Conservation (phyloP, 371 early-diverging fungal species). For the Apophysomyces trapeziformis region DNA sequence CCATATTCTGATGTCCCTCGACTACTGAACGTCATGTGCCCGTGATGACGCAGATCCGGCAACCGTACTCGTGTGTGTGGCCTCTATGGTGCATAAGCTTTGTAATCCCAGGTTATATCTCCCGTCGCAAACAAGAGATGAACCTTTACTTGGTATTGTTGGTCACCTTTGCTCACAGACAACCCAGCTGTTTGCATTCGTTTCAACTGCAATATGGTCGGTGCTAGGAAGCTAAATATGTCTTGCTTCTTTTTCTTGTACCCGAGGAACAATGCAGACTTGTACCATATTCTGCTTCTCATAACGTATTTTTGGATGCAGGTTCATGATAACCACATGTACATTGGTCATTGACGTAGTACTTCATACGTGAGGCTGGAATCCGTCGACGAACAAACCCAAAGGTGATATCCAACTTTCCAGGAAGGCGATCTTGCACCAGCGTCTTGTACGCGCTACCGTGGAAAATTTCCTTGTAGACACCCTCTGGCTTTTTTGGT, state of each 20-base stretch:
- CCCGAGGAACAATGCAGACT: conserved; percentile 5
- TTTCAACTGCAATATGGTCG: background rate
- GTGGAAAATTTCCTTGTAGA: conserved; percentile 4
- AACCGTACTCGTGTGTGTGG: conserved; percentile 9
- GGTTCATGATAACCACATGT: conserved; percentile 5
- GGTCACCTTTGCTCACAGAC: background rate
- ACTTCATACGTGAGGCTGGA: conserved; percentile 3
- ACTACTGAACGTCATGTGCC: background rate
- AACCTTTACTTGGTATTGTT: background rate
- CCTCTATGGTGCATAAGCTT: conserved; percentile 4
- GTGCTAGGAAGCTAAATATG: conserved; percentile 4
- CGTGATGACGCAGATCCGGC: conserved; percentile 11
- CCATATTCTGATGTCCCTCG: too few relatives aligned
- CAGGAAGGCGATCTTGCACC: background rate
- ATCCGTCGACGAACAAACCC: conserved; percentile 16
- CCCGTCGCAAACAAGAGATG: conserved; percentile 11
- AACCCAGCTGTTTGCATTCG: background rate
- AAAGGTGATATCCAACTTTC: conserved; percentile 8
- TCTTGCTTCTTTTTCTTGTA: background rate
- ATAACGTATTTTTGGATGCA: conserved; percentile 6
- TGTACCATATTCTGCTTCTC: conserved; percentile 4
- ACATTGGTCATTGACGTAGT: conserved; percentile 11
- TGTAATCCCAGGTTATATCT: conserved; percentile 18
- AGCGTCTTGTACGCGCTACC: background rate
- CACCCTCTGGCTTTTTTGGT: background rate